Conservation (phyloP, 1,284 basidiomycete genomes). For the Cryptococcus floricola region DNA sequence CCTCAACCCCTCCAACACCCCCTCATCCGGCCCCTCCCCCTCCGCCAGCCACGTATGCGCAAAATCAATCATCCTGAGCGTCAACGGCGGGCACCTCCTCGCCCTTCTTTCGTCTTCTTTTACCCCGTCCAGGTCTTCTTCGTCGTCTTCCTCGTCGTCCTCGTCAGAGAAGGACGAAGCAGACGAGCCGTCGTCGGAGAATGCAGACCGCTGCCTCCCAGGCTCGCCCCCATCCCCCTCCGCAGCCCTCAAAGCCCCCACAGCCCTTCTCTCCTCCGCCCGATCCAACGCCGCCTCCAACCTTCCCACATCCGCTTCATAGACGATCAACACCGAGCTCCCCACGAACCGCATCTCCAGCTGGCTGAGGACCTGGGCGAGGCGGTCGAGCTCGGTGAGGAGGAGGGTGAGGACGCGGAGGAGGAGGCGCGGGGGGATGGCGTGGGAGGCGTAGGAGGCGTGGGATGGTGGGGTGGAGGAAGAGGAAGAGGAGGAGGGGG, state of each 20-base stretch:
- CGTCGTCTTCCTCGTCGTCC: conserved; percentile 41
- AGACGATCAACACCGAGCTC: conserved; percentile 73
- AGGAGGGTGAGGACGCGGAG: conserved; percentile 56
- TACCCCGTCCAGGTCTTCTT: conserved; percentile 26
- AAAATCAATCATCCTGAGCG: conserved; percentile 85
- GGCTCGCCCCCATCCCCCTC: no score
- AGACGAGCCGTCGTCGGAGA: conserved; percentile 18
- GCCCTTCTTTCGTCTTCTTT: conserved; percentile 41
- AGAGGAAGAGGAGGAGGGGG: no score
- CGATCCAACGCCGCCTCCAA: conserved; percentile 51
- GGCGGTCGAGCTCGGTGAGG: conserved; percentile 55
- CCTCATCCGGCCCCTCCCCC: conserved; percentile 73
- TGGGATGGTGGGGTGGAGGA: conserved; percentile 2
- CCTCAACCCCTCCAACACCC: conserved; percentile 67
- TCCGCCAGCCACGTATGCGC: conserved; percentile 72
- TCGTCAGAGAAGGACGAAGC: conserved; percentile 41
- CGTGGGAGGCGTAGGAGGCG: conserved; percentile 31
- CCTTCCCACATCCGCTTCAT: conserved; percentile 64
- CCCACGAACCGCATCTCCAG: conserved; percentile 79
- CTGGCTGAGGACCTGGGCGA: conserved; percentile 55
- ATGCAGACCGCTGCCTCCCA: conserved; percentile 7
- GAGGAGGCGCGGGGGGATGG: conserved; percentile 59
- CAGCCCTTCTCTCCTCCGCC: conserved; percentile 37
- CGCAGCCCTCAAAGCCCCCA: conserved; percentile 29
- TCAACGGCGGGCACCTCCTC: conserved; percentile 56